Base-by-base conservation (phyloP, 495 filamentous ascomycete species). In the Evansstolkia leycettana region DNA sequence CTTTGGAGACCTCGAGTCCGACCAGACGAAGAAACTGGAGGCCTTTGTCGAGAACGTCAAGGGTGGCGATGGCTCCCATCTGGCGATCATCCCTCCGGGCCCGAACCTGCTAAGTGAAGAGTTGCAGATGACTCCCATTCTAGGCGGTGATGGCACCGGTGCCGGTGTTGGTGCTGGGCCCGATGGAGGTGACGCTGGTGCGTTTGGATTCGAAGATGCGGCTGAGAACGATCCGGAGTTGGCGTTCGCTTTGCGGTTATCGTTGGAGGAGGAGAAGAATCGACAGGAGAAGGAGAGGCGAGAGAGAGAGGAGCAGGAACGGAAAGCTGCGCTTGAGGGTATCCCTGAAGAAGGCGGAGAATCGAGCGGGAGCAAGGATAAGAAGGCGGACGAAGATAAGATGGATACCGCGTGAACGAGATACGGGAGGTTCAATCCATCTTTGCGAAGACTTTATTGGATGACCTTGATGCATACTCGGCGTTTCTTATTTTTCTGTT, bases 181-280 rank as follows among this genome's bases (percentile, higher is more conserved):
- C 30, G 75, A 70, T 3, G 77, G 72, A 33, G 79, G 70, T 23
- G 55, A 92, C 78, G 62, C 83, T 71, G 47, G 80, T 83, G 55
- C 82, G 80, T 66, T 66, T 42, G 59, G 57, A 26, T 61, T 68
- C 33, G 62, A 67, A 29, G 59, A 65, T 43, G 54, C 60, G 5
- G 62, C 86, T 71, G 40, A 81, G 72, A 54, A 67, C 38, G 90
- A 98, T 55, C 90, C 90, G 18, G 90, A 96, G 54, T 55, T 98
- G 54, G 90, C 90, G 2, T 71, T 98, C 37, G 90, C 92, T n/a
- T 66, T 98, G 53, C 75, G 90, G 40, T 89, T 99, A 83, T 93
- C 84, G 52, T 82, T 92, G 73, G 92, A 99, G 56, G 92, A 96
- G 51, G 90, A 93, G 69, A 92, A 90, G 70, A 85, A 83, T 40